A percentile compares a stretch with the other conserved stretches of the same genome.
phyloP scores from a whole-genome alignment of 2,329 filamentous ascomycete genomes.

The Monosporascus sp. region DNA sequence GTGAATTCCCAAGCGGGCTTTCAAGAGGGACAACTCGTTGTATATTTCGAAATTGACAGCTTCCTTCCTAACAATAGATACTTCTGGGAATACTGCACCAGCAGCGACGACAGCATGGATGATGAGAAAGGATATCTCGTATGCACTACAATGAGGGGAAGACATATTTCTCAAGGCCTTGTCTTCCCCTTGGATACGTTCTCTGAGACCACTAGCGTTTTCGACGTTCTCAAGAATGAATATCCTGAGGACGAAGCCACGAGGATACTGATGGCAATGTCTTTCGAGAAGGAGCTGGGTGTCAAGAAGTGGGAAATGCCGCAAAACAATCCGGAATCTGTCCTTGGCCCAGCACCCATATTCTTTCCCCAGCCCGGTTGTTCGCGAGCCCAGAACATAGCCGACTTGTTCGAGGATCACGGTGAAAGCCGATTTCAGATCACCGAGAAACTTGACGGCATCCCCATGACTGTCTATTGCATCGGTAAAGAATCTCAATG shows the following conservation, averaged over 20 bases:
- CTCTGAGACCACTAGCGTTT: constrained; percentile 10
- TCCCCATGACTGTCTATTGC: constrained; percentile 25
- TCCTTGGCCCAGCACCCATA: constrained; percentile 14
- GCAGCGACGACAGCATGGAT: neutral
- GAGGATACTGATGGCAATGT: constrained; percentile 10
- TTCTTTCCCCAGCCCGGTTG: constrained; percentile 24
- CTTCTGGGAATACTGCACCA: constrained; percentile 16
- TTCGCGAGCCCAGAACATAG: constrained; percentile 22
- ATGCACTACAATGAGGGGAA: constrained; percentile 7
- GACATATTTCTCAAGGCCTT: constrained; percentile 24
- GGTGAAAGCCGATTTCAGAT: constrained; percentile 18
- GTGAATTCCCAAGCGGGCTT: constrained; percentile 1
- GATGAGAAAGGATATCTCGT: constrained; percentile 20
- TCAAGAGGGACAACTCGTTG: constrained; percentile 18
- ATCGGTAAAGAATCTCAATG: constrained; percentile 16
- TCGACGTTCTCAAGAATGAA: constrained; percentile 10
- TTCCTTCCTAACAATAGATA: constrained; percentile 19
- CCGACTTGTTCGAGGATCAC: constrained; percentile 8
- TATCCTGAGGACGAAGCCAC: constrained; percentile 7
- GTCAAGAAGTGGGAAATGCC: constrained; percentile 24
- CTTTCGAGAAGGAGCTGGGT: constrained; percentile 20
- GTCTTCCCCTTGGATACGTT: constrained; percentile 17
- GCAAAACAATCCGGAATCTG: neutral
- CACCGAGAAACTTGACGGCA: constrained; percentile 29
- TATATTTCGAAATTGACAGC: constrained; percentile 29